Evolutionary conservation across 2,329 filamentous ascomycete species (phyloP).

Genomic region (Epicoccum nigrum): DNA sequence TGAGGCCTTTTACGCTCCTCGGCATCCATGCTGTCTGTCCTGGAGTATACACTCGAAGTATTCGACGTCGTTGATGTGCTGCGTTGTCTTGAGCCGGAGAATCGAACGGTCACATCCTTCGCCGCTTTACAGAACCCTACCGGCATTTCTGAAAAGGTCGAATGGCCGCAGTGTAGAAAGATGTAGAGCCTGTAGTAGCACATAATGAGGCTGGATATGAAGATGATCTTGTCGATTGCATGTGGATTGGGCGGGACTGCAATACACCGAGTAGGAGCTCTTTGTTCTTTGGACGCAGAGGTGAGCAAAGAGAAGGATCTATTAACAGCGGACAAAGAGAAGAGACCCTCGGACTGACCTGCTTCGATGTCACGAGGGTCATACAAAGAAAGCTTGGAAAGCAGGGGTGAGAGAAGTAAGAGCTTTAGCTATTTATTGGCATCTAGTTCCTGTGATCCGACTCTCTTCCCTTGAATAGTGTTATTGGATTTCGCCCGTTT

Average conservation of each 20-base stretch:
- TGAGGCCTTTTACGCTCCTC: neutral
- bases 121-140: conserved; percentile 42
- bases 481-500: too few species aligned
- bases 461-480: too few species aligned
- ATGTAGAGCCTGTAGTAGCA: conserved; percentile 53
- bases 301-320: neutral
- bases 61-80: conserved; percentile 1
- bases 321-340: neutral
- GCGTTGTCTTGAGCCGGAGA: conserved; percentile 20
- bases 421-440: neutral
- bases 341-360: neutral
- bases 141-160: conserved; percentile 40
- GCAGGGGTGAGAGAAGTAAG: conserved; percentile 3
- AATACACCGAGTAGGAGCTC: neutral
- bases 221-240: neutral
- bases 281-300: conserved; percentile 1
- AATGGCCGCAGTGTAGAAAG: conserved; percentile 52
- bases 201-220: conserved; percentile 33
- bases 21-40: conserved; percentile 2
- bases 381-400: conserved; percentile 1
- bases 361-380: neutral
- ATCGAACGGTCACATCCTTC: conserved; percentile 10
- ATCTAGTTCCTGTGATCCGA: too few species aligned
- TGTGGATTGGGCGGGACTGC: neutral
- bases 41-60: neutral